Base-by-base conservation (phyloP, 371 early-diverging fungal genomes). In the Apophysomyces ossiformis region DNA sequence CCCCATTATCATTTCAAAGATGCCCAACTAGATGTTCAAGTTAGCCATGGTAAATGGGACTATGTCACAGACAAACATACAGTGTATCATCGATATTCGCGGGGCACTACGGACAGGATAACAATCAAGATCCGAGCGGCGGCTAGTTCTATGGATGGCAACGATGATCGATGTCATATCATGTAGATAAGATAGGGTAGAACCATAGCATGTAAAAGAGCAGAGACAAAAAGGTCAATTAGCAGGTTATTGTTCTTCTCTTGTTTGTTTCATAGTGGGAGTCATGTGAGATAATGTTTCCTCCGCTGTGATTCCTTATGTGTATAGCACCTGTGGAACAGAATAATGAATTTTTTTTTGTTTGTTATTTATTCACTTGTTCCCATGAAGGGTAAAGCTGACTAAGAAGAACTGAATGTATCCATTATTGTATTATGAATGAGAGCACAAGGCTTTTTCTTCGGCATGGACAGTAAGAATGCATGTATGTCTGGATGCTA, bases 1-100 rank as follows among this genome's bases (percentile, higher is more conserved):
- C 94, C 94, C 6, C 74, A 74, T 37, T 92, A 87, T 67, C 94
- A 93, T 67, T 93, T 85, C 69, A 78, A 82, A 13, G 75, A 73
- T 6, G 68, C 71, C 5, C 57, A 60, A 6, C 61, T 88, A 11
- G 76, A 80, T 57, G 86, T 90, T 15, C 63, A 77, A 18, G 84
- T 86, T 7, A 85, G 85, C 8, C 85, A 87, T 65, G 94, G 94
- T 1, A 80, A 82, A 57, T 92, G 89, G 86, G 70, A 79, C 37
- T 92, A 90, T 66, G 77, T 85, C 46, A 76, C 78, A 60, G 84
- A 85, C 6, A 71, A 80, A 41, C 92, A 93, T 66, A 90, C 89
- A 0, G 70, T 93, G 11, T 86, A 85, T 44, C 92, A 84, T 59
- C 37, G 41, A 7, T 73, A 63, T 57, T n/a, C 62, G 11, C 64